Evolutionary conservation across 2,329 filamentous ascomycete species (phyloP), one percentile per base, ranked within the genome.

Genomic region (Paracorniculantispora psalliotae): DNA sequence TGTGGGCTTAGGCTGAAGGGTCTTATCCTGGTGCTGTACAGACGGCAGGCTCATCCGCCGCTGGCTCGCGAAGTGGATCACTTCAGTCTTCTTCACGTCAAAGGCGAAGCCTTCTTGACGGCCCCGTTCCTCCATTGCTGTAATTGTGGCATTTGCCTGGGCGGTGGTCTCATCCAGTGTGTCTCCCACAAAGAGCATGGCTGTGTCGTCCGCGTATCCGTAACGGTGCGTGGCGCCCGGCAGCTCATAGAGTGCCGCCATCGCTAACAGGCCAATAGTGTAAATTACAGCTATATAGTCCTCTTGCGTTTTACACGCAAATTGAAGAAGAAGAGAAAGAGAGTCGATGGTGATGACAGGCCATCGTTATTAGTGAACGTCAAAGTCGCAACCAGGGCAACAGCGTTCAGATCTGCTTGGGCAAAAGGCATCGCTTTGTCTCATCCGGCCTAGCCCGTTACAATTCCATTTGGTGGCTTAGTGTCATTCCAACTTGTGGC

Each of bases 181-280:
- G 9, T 61, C 25, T 23, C 61, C 59, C 2, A 59, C 49, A 43
- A 51, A 61, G 37, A 66, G 62, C 19, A 64, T 64, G 17, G 49
- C 61, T 15, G 54, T 60, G 49, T 67, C 59, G 33, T 67, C 61
- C 5, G 61, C 60, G 48, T 67, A 66, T 30, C 65, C 62, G 44
- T 60, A 65, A 9, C 63, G 35, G 12, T 57, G 53, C 8, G 41
- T 28, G 13, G 43, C 51, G 51, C 51, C 51, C 2, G 37, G 35
- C 25, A 54, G 51, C 2, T 12, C 4, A 25, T 54, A 44, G 0
- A 57, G 13, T 19, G 53, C 53, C 35, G 53, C 53, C 21, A 21
- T 57, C 23, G 30, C 30, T 6, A 57, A 30, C 17, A 55, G 35
- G 30, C n/a, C n/a, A n/a, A n/a, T n/a, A n/a, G n/a, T n/a, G n/a